Conservation (phyloP, 1,284 basidiomycete genomes). For the Xerocomus amazonicus region DNA sequence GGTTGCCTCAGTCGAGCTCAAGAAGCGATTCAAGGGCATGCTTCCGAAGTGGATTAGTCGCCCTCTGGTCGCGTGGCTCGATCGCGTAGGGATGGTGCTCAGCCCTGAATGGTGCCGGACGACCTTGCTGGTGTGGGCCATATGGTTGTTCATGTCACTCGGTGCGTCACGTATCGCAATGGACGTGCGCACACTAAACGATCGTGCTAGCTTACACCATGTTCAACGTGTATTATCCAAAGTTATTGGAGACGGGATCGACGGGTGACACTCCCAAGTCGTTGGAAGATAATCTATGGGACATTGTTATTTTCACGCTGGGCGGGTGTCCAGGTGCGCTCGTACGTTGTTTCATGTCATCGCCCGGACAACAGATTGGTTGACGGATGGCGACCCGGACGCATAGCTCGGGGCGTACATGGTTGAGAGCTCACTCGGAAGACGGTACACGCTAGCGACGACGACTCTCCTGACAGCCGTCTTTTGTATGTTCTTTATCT, state of each 20-base stretch:
- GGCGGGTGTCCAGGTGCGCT: slow-evolving; percentile 87
- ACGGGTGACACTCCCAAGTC: slow-evolving; percentile 40
- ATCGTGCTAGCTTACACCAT: slow-evolving; percentile 73
- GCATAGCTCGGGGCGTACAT: slow-evolving; percentile 85
- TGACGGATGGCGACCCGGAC: neutral
- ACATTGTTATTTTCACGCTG: slow-evolving; percentile 78
- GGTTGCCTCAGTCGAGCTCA: slow-evolving; percentile 34
- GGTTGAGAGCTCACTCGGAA: slow-evolving; percentile 76
- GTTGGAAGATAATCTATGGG: slow-evolving; percentile 70
- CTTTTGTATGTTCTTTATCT: slow-evolving; percentile 73
- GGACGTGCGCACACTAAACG: too few species aligned
- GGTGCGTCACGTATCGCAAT: slow-evolving; percentile 44
- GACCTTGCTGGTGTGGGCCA: slow-evolving; percentile 80
- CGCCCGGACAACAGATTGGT: neutral
- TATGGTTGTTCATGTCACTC: slow-evolving; percentile 80
- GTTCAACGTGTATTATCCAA: slow-evolving; percentile 96
- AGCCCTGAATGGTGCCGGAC: slow-evolving; percentile 79
- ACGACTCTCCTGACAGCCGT: slow-evolving; percentile 81
- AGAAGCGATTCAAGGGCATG: slow-evolving; percentile 38
- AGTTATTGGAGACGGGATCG: slow-evolving; percentile 68
- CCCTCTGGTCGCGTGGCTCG: slow-evolving; percentile 64
- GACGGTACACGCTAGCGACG: slow-evolving; percentile 74
- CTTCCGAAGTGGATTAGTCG: slow-evolving; percentile 47
- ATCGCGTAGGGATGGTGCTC: slow-evolving; percentile 74
- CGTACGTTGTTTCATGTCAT: slow-evolving; percentile 40